Evolutionary conservation across 2,329 filamentous ascomycete species (phyloP), one percentile per base, ranked within the genome.

Genomic region (Cadophora gregata): DNA sequence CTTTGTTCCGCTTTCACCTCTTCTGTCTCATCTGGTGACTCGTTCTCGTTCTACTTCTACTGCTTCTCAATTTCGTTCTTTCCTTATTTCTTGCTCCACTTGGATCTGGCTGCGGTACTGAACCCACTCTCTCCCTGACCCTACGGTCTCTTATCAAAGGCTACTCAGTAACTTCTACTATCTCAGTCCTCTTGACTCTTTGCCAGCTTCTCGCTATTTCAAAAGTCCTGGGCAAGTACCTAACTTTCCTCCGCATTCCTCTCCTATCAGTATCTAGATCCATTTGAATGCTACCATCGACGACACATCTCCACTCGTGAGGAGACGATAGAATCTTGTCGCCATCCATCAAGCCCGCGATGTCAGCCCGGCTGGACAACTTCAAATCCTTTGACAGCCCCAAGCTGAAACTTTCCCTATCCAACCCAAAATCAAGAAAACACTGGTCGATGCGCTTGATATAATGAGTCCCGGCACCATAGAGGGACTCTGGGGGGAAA

Each of bases 341-440:
- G 6, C 70, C 72, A 12, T 75, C 64, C 50, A 55, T 69, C 38
- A 76, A 56, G 4, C 72, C 71, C 5, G 73, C 70, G 21, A 72
- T 36, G 56, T 69, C 66, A 12, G 72, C 74, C 65, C 72, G 66
- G 36, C 70, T 73, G 1, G 69, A 65, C 31, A 50, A 25, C 38
- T 69, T 70, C 14, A 75, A 59, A 2, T 65, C 69, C 50, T 29
- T 70, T 7, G 75, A 69, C 16, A 59, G 14, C 4, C 70, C 69
- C 14, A 55, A 47, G 0, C 72, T 68, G 67, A 75, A 70, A 45
- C 69, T 71, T 0, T 53, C 29, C n/a, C 63, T 42, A 33, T 72
- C 66, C 58, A 75, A 71, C 1, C 74, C 71, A 59, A 75, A 72
- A 33, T 75, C 72, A 10, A 74, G 55, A 16, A 69, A 16, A 55